Conservation (phyloP, 1,284 basidiomycete species). For the Boletus mariae region DNA sequence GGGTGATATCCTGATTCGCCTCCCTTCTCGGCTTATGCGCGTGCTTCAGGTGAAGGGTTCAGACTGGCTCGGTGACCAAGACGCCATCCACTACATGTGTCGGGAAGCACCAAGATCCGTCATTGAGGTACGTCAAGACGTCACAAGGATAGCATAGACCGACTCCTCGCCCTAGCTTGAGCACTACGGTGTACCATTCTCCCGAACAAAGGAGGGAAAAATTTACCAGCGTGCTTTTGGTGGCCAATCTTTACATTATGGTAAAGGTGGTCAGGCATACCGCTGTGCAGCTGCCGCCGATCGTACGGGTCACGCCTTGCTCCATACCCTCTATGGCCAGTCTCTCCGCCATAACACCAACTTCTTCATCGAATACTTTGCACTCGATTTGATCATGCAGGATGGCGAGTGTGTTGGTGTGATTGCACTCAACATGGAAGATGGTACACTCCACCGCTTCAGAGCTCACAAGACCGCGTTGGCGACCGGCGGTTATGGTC, state of each 20-base stretch:
- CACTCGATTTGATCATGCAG: slow-evolving; percentile 97
- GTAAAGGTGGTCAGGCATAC: slow-evolving; percentile 99
- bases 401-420: slow-evolving; percentile 99
- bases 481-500: slow-evolving; percentile 98
- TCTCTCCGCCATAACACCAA: slow-evolving; percentile 99
- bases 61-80: slow-evolving; percentile 99
- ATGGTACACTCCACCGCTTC: slow-evolving; percentile 98
- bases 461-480: slow-evolving; percentile 97
- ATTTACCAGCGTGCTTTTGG: slow-evolving; percentile 99
- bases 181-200: slow-evolving; percentile 99
- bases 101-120: slow-evolving; percentile 93
- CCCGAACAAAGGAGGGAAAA: slow-evolving; percentile 97
- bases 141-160: neutral
- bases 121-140: slow-evolving; percentile 63
- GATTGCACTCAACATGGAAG: slow-evolving; percentile 98
- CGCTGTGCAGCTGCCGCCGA: slow-evolving; percentile 98
- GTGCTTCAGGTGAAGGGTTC: slow-evolving; percentile 86
- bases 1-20: slow-evolving; percentile 24
- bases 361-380: slow-evolving; percentile 99
- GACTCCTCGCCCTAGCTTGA: slow-evolving; percentile 66
- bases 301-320: slow-evolving; percentile 96
- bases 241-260: slow-evolving; percentile 95
- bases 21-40: slow-evolving; percentile 10
- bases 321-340: slow-evolving; percentile 99
- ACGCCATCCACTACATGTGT: slow-evolving; percentile 99